A percentile compares a stretch with the other conserved stretches of the same genome.
These are phyloP conservation scores for Pichia eremophila DNA, from an alignment of 805 yeast species.

Conservation along the genomic window DNA sequence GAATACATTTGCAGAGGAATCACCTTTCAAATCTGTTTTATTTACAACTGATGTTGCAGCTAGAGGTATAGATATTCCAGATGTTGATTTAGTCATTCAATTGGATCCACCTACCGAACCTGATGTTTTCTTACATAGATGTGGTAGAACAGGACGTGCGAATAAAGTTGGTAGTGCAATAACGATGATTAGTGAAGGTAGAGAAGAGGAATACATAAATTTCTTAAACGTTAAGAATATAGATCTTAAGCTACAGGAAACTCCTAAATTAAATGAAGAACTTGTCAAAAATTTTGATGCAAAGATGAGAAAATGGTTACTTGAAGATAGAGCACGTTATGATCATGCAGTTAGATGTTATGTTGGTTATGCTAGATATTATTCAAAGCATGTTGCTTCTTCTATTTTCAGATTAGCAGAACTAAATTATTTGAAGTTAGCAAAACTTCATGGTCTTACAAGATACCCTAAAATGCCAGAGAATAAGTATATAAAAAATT, in stretches of 20 bases:
- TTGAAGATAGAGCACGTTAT: constrained; percentile 69
- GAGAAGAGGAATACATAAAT: constrained; percentile 74
- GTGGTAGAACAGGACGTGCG: constrained; percentile 94
- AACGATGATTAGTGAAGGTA: constrained; percentile 59
- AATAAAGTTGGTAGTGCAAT: constrained; percentile 75
- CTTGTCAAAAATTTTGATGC: constrained; percentile 21
- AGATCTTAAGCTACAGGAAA: constrained; percentile 33
- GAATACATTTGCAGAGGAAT: constrained; percentile 43
- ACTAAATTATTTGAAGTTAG: constrained; percentile 64
- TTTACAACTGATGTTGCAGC: constrained; percentile 98
- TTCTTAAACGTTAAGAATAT: constrained; percentile 71
- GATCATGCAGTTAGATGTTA: constrained; percentile 74
- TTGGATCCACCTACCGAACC: constrained; percentile 93
- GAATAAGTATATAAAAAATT: constrained; percentile 38
- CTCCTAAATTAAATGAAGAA: constrained; percentile 13
- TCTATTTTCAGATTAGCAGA: constrained; percentile 74
- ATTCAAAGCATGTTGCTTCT: constrained; percentile 78
- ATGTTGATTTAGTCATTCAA: constrained; percentile 90
- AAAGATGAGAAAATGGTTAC: constrained; percentile 42
- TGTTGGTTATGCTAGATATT: constrained; percentile 75
- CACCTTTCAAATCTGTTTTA: constrained; percentile 45
- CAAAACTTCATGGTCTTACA: constrained; percentile 67
- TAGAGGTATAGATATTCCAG: constrained; percentile 90
- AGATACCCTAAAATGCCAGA: constrained; percentile 96
- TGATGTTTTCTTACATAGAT: constrained; percentile 82